Percentiles rank a stretch among this genome's conserved stretches.
Conservation (phyloP, 129 eudicot genomes). For the Heracleum sosnowskyi region DNA sequence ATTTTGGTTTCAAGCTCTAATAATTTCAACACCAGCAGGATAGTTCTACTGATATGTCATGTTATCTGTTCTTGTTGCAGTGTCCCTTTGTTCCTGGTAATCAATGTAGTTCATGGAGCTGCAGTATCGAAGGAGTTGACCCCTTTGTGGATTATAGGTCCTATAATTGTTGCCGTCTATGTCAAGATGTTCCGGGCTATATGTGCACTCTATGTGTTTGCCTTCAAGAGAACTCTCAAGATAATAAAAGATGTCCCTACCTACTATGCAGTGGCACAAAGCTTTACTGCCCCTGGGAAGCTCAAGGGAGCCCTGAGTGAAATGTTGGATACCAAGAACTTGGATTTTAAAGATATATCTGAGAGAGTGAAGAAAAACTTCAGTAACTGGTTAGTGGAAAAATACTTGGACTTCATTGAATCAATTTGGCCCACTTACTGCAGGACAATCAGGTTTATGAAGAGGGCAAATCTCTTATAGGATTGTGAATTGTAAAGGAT, state of each 20-base stretch:
- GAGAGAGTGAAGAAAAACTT: conserved; percentile 18
- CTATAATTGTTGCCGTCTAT: conserved; percentile 52
- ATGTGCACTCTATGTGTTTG: conserved; percentile 46
- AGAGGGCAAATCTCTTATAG: conserved; percentile 67
- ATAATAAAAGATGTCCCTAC: conserved; percentile 41
- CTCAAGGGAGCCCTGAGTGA: conserved; percentile 24
- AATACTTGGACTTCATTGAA: conserved; percentile 63
- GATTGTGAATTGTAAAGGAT: conserved; percentile 8
- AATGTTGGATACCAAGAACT: conserved; percentile 31
- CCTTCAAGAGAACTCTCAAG: conserved; percentile 56
- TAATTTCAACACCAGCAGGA: not conserved
- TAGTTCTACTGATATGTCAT: not conserved
- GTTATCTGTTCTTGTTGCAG: conserved; percentile 38
- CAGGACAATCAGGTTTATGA: conserved; percentile 64
- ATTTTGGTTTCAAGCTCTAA: not conserved
- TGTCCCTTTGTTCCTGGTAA: conserved; percentile 59
- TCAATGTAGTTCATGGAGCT: conserved; percentile 58
- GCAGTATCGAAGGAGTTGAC: conserved; percentile 74
- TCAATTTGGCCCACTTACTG: conserved; percentile 81
- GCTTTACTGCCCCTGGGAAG: conserved; percentile 38
- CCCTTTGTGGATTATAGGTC: conserved; percentile 78
- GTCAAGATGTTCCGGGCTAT: conserved; percentile 47
- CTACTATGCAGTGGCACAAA: conserved; percentile 20
- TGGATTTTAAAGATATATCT: conserved; percentile 37
- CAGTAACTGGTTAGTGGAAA: conserved; percentile 34